These are phyloP conservation scores for Cenchrus purpureus DNA, from an alignment of 176 grass and related monocot species.

Conservation along the genomic window DNA sequence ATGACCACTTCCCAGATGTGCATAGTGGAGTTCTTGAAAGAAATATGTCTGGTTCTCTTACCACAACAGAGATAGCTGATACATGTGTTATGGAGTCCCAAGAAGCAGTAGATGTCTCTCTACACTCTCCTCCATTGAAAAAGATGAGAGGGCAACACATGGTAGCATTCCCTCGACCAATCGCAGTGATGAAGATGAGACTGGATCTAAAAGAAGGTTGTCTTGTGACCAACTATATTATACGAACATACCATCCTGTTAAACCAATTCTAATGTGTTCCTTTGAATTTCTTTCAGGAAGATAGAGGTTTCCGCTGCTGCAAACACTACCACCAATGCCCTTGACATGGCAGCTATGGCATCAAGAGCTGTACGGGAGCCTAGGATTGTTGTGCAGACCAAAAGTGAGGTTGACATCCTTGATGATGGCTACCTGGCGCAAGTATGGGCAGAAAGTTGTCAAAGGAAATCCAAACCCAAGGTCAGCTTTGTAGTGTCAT, in stretches of 20 bases:
- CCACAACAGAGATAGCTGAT: conserved; percentile 35
- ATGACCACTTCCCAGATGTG: conserved; percentile 44
- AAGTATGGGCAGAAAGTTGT: conserved; percentile 98
- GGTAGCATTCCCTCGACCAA: conserved; percentile 26
- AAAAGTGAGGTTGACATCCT: conserved; percentile 92
- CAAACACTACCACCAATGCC: conserved; percentile 12
- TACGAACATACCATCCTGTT: not conserved
- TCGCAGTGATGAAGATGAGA: conserved; percentile 45
- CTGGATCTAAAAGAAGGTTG: conserved; percentile 79
- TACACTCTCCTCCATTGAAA: conserved; percentile 65
- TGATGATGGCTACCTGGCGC: conserved; percentile 95
- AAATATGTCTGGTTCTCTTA: conserved; percentile 38
- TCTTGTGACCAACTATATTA: not conserved
- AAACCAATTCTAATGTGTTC: conserved; percentile 11
- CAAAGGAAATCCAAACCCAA: conserved; percentile 96
- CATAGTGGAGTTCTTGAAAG: conserved; percentile 48
- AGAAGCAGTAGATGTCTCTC: conserved; percentile 60
- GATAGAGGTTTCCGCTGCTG: conserved; percentile 50
- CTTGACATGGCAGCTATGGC: conserved; percentile 65
- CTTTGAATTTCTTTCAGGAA: conserved; percentile 54
- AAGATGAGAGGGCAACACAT: conserved; percentile 49
- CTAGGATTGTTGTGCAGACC: conserved; percentile 79
- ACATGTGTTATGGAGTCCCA: conserved; percentile 33
- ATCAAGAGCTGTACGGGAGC: conserved; percentile 74
- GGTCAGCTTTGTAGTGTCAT: conserved; percentile 44